phyloP scores from a whole-genome alignment of 177 flowering plant species.

The Telopea speciosissima region DNA sequence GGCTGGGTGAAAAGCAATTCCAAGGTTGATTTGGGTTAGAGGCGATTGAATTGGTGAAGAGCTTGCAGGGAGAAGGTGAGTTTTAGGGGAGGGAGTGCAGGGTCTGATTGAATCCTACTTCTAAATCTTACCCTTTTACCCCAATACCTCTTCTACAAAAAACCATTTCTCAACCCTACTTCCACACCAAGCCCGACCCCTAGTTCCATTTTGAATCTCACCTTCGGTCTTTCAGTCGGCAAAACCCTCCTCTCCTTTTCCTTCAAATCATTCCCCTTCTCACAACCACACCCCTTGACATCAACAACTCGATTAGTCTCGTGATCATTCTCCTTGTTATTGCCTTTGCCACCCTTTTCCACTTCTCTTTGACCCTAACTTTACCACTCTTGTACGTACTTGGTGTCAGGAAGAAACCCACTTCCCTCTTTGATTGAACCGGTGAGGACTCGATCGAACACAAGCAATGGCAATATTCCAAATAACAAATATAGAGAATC shows the following conservation, averaged over 20 bases:
- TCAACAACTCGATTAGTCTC: background rate
- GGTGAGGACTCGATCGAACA: no score
- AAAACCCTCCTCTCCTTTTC: background rate
- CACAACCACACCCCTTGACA: background rate
- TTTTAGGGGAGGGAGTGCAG: no score
- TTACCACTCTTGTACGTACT: background rate
- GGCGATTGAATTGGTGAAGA: no score
- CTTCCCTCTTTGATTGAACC: no score
- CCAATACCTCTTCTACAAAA: slow-evolving; percentile 6
- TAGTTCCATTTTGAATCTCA: slow-evolving; percentile 24
- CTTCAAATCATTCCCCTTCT: background rate
- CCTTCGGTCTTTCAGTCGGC: slow-evolving; percentile 19
- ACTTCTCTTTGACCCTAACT: background rate
- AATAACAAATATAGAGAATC: no score
- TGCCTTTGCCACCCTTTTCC: no score
- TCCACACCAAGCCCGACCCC: no score
- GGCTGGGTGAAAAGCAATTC: no score
- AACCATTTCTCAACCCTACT: slow-evolving; percentile 11
- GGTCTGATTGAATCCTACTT: no score
- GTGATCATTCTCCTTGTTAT: background rate
- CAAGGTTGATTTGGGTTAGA: no score
- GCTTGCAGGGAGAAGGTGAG: no score
- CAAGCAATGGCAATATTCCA: no score
- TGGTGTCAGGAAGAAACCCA: slow-evolving; percentile 22
- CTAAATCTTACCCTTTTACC: slow-evolving; percentile 15